A percentile compares a stretch with the other conserved stretches of the same genome.
phyloP scores from a whole-genome alignment of 2,329 filamentous ascomycete species.

The Diaporthe batatas region DNA sequence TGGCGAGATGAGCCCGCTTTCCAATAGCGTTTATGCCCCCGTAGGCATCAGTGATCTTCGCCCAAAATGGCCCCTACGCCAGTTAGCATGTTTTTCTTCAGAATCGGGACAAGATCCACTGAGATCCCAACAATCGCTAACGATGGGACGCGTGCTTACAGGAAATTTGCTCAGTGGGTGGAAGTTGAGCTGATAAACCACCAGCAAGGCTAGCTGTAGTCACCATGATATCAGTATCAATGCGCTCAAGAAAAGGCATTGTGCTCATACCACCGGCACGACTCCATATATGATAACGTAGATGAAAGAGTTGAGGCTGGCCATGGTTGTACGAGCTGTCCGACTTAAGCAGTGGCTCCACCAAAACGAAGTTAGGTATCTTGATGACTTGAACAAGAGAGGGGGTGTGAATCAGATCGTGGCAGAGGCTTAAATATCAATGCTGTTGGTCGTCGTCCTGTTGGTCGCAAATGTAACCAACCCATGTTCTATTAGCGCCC shows the following conservation, averaged over 20 bases:
- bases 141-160: not conserved
- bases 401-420: not conserved
- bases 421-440: too few relatives aligned
- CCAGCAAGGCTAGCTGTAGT: not conserved
- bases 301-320: not conserved
- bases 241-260: not conserved
- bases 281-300: not conserved
- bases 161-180: not conserved
- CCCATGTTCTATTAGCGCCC: not conserved
- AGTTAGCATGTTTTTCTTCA: not conserved
- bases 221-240: not conserved
- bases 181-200: not conserved
- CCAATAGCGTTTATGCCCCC: not conserved
- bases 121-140: not conserved
- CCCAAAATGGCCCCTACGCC: not conserved
- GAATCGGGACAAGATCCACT: not conserved
- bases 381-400: not conserved
- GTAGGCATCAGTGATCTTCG: conserved; percentile 21
- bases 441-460: too few relatives aligned
- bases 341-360: not conserved
- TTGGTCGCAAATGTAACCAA: too few relatives aligned
- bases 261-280: not conserved
- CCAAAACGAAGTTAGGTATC: not conserved
- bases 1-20: not conserved
- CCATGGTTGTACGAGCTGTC: not conserved